A percentile compares a stretch with the other conserved stretches of the same genome.
Evolutionary conservation across 1,139 yeast species (phyloP).

Genomic region (Suhomyces maxii): DNA sequence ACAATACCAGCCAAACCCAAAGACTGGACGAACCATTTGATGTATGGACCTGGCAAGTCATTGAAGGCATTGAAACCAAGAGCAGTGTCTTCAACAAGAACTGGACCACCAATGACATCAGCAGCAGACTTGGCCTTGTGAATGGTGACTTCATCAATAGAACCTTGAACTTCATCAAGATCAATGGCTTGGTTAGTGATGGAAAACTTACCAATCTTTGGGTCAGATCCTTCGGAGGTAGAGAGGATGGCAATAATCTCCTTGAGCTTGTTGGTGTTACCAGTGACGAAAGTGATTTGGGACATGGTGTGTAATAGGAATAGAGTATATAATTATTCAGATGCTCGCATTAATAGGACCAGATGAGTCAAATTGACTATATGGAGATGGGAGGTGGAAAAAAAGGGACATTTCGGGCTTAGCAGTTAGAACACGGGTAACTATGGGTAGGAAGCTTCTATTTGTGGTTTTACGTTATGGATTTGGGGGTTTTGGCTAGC

Average conservation of each 20-base stretch:
- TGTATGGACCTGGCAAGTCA: conserved; percentile 85
- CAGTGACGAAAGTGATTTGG: conserved; percentile 67
- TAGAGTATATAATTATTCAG: background rate
- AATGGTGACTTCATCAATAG: conserved; percentile 75
- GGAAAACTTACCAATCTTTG: conserved; percentile 51
- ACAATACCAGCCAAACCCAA: conserved; percentile 75
- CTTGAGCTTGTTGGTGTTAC: conserved; percentile 81
- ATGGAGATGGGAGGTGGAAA: no score
- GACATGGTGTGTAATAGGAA: conserved; percentile 1
- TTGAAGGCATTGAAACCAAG: conserved; percentile 79
- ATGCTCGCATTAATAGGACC: background rate
- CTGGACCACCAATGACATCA: conserved; percentile 60
- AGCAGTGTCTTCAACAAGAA: conserved; percentile 93
- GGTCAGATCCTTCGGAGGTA: conserved; percentile 10
- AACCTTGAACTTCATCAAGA: conserved; percentile 88
- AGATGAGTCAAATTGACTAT: background rate
- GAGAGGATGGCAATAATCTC: conserved; percentile 79
- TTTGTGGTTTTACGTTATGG: no score
- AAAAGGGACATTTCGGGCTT: no score
- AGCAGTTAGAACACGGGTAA: no score
- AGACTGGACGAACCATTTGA: conserved; percentile 82
- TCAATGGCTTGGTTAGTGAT: conserved; percentile 68
- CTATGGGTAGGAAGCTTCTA: no score
- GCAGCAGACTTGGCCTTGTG: conserved; percentile 86
- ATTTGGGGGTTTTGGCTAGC: no score